phyloP scores from a whole-genome alignment of 495 filamentous ascomycete genomes.

The Aspergillus incahuasiensis region DNA sequence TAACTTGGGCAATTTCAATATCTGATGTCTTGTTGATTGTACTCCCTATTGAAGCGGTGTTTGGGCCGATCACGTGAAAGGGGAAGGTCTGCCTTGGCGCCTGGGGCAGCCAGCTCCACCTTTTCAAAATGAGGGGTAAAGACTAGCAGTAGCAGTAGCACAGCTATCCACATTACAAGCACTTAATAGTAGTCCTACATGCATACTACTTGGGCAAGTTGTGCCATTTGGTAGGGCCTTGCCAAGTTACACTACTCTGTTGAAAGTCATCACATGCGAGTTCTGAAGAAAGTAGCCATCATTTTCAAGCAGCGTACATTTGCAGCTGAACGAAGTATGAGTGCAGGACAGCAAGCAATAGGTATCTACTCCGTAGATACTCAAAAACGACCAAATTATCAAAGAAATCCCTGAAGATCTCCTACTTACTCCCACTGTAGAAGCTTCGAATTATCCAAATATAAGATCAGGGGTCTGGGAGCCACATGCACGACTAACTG shows the following conservation, averaged over 20 bases:
- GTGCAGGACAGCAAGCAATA: neutral
- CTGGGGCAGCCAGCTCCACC: conserved; percentile 6
- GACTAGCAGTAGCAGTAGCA: neutral
- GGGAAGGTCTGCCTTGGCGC: conserved; percentile 5
- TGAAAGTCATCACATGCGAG: neutral
- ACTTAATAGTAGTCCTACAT: neutral
- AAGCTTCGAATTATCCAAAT: no score
- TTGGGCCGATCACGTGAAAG: conserved; percentile 17
- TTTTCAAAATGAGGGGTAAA: neutral
- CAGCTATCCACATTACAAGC: neutral
- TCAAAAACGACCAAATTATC: no score
- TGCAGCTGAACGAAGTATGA: neutral
- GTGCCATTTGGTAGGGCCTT: neutral
- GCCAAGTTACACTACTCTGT: neutral
- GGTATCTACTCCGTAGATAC: no score
- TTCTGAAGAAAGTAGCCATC: no score
- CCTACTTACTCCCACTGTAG: no score
- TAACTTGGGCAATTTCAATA: conserved; percentile 21
- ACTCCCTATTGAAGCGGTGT: neutral
- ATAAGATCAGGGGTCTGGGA: neutral
- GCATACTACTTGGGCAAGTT: no score
- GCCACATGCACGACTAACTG: neutral
- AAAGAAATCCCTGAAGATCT: no score
- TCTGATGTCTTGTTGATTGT: no score
- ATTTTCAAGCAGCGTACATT: neutral